Evolutionary conservation across 2,329 filamentous ascomycete species (phyloP), one percentile per base, ranked within the genome.

Genomic region (Nectriaceae sp.): DNA sequence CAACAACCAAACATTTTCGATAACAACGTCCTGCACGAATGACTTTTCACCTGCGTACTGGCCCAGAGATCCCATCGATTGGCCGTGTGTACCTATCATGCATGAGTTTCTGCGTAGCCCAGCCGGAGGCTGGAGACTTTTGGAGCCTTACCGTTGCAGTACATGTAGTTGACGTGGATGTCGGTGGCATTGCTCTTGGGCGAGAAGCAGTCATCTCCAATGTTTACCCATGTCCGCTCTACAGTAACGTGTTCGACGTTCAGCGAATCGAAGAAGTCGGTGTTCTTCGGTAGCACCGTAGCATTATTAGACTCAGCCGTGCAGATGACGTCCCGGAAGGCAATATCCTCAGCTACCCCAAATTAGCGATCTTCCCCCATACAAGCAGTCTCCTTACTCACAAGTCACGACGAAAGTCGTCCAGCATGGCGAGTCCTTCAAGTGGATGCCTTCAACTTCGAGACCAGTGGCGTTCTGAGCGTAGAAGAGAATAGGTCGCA

Each of bases 1-100:
- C 44, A 61, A 54, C 49, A 61, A 52, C 59, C 58, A 61, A 20
- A 61, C 54, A 8, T 61, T 61, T 5, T 61, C 59, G 24, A 61
- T 61, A 13, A 59, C 44, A 2, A 57, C 56, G 6, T 61, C 58
- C n/a, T 61, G 52, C 18, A 61, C 52, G 16, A 57, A 57, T 1
- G 58, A 61, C 44, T 54, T 54, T 31, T 61, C 57, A 0, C 57
- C 58, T 6, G 50, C 38, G 42, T 61, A 61, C 20, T 61, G 58
- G 1, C 58, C 58, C 2, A 61, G 52, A 15, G 58, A 61, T 11
- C 58, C 58, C 10, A 61, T 61, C 1, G 58, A 61, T 21, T 61
- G 44, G 3, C 57, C 54, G 15, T 56, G 57, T 2, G 57, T 60
- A 3, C 56, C 56, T 57, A 1, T n/a, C n/a, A 1, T 5, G 0